Evolutionary conservation across 140 eudicot genomes (phyloP), one percentile per base, ranked within the genome.

Genomic region (Oenanthe javanica): DNA sequence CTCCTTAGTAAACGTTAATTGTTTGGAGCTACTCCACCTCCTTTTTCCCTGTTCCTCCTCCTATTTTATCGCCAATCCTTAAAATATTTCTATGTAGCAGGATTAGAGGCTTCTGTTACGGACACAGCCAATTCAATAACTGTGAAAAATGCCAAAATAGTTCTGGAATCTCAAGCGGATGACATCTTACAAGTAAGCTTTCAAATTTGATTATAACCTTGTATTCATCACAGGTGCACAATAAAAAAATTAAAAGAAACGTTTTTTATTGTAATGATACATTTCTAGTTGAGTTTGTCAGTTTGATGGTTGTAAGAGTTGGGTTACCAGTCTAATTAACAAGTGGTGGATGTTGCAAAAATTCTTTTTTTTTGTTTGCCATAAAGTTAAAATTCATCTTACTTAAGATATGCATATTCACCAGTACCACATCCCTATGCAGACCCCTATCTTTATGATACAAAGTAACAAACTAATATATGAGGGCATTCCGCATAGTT

Each of bases 111-210:
- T 79, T 76, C 94, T 64, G 84, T 91, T 80, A 67, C 88, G 8
- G 96, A 89, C 72, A 77, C 71, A 36, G 93, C 84, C 14, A 84
- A 84, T 80, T 38, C 79, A 76, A 80, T 94, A 76, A 42, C 82
- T 9, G 81, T 92, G 55, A 90, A 84, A 84, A 87, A 85, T 82
- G 90, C 90, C 14, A 88, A 87, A 72, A 83, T 90, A 82, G 73
- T 87, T 63, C 86, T 90, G 87, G 98, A 94, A 79, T 90, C 89
- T 55, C 86, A 89, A 79, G 91, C 87, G 64, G 97, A 88, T 75
- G 89, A 83, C 31, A 87, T 83, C 87, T 84, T 91, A 86, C 93
- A 93, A 87, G 98, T 93, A 84, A 88, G 93, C 69, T 78, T 77
- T 63, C 74, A 79, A 81, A 78, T 72, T 80, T 85, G 55, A 76